Base-by-base conservation (phyloP, 306 rosid genomes). In the Rubus idaeus region DNA sequence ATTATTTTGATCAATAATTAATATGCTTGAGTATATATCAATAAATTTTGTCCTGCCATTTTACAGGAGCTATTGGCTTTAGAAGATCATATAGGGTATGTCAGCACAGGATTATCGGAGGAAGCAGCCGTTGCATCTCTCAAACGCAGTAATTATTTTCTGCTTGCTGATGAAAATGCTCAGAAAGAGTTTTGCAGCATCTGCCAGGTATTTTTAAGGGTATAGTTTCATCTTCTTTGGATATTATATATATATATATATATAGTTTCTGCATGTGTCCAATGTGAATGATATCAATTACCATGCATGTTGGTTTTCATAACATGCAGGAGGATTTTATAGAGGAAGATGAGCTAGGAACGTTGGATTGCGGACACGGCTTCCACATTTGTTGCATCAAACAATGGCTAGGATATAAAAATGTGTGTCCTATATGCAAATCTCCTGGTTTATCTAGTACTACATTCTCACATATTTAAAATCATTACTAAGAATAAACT, bases 341-440 rank as follows among this genome's bases (percentile, higher is more conserved):
- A 7, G 77, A 78, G 42, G 82, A 71, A 11, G 73, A 71, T 62
- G 77, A 78, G 58, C 40, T 78, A 20, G 73, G 82, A 55, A 78
- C 68, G 50, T 63, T 68, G 66, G 75, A 77, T 37, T 77, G 80
- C 9, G 68, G 50, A 10, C 75, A 77, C 1, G 42, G 80, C 23
- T 68, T 77, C 69, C 80, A 77, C 80, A 77, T 69, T 42, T 21
- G 68, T 46, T 77, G 80, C 69, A 78, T 78, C 58, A 62, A 50
- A 64, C 82, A 78, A 72, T 72, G 77, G 77, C 73, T 78, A 10
- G 82, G 82, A 50, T 71, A 77, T 26, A 77, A 68, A n/a, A 67
- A 56, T 70, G 58, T 17, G 18, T 68, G 67, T 46, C 74, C 75
- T 5, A 23, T 77, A 13, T 68, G 80, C 75, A 77, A 77, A 42